phyloP scores from a whole-genome alignment of 306 rosid species.

The Mimosa bimucronata region DNA sequence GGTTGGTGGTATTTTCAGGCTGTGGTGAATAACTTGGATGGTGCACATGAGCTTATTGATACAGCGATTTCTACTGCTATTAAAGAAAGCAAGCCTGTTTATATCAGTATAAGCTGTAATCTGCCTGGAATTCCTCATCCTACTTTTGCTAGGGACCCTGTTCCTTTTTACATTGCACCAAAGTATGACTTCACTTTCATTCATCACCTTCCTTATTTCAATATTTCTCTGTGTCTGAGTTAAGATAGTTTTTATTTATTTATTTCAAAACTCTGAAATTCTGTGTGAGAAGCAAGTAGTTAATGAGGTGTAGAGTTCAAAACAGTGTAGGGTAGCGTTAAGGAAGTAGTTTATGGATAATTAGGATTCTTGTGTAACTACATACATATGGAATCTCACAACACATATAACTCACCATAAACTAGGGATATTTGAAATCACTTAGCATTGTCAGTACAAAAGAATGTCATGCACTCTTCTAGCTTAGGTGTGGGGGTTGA shows the following conservation, averaged over 20 bases:
- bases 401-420: no score
- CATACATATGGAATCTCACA: no score
- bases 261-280: neutral
- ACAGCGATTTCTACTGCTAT: neutral
- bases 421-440: no score
- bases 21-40: slow-evolving; percentile 1
- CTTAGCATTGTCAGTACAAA: no score
- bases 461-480: no score
- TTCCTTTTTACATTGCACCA: neutral
- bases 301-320: neutral
- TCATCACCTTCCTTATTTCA: neutral
- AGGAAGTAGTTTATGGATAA: neutral
- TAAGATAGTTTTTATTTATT: neutral
- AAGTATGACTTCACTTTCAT: neutral
- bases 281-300: neutral
- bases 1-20: neutral
- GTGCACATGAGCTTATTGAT: neutral
- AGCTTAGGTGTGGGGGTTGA: no score
- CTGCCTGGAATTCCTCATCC: slow-evolving; percentile 5
- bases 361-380: neutral
- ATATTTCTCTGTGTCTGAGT: neutral
- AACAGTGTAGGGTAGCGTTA: neutral
- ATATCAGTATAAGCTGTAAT: neutral
- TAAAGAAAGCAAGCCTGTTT: slow-evolving; percentile 6
- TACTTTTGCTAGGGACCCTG: neutral